Percentiles rank a stretch among this genome's conserved stretches.
These are phyloP conservation scores for Silene vulgaris DNA, from an alignment of 179 eudicot genomes.

Conservation along the genomic window DNA sequence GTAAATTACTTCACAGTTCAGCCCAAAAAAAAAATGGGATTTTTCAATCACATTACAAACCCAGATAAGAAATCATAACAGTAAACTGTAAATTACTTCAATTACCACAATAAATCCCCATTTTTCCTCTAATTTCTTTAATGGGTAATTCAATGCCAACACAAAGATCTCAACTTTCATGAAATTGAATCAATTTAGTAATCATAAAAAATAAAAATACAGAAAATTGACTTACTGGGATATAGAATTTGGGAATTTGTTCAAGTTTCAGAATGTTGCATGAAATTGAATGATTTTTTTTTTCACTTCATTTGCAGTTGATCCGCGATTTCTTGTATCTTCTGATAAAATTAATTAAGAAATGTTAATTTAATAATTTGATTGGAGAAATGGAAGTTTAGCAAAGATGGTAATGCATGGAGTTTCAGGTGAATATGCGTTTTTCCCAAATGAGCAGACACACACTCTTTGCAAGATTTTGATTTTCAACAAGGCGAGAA, in stretches of 20 bases:
- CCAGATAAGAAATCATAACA: constrained; percentile 3
- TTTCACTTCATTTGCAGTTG: background rate
- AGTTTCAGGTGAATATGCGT: background rate
- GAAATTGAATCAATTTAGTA: background rate
- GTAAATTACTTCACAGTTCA: background rate
- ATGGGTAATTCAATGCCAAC: background rate
- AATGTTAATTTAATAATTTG: background rate
- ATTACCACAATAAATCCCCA: background rate
- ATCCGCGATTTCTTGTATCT: background rate
- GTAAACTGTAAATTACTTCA: background rate
- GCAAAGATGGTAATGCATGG: background rate
- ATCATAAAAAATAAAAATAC: background rate
- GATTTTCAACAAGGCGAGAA: too few species aligned
- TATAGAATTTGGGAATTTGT: background rate
- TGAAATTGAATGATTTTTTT: background rate
- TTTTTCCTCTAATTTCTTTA: background rate
- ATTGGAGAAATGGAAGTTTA: background rate
- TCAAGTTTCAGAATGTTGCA: constrained; percentile 3
- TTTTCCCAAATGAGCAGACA: background rate
- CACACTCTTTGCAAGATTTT: background rate
- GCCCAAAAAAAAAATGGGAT: background rate
- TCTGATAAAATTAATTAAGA: background rate
- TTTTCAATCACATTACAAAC: constrained; percentile 1
- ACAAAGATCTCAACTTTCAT: background rate
- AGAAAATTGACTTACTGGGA: constrained; percentile 9